Evolutionary conservation across 148 eudicot species (phyloP), one percentile per base, ranked within the genome.

Genomic region (Polygonum maritimum): DNA sequence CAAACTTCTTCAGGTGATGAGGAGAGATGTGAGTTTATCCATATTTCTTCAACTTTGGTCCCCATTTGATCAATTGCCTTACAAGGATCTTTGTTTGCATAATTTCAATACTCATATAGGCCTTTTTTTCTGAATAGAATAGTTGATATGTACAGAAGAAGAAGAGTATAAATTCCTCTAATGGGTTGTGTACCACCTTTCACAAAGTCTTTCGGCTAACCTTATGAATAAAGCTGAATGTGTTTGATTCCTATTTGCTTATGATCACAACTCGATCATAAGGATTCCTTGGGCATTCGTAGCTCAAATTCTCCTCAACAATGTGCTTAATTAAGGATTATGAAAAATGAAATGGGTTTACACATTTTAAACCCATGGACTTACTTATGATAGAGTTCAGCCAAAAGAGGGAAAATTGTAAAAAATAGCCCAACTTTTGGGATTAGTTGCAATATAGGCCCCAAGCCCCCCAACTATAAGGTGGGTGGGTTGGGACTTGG

Each of bases 1-100:
- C 71, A 67, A 35, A 6, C 71, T 67, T 67, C 21, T 67, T 67
- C 11, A 67, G 45, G 21, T 67, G 71, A 67, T 67, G 71, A 67
- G 71, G 71, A 67, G 71, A 67, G 71, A 67, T 67, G 19, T 67
- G 71, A 67, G 71, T 38, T 67, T 67, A 67, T 67, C 71, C 45
- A 67, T 26, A 26, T 67, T 35, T 36, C 44, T 67, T 35, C 45
- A 67, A 33, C 21, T 67, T 5, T 38, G 71, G 71, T 36, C 71
- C 71, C 71, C 71, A 22, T 3, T n/a, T 26, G 31, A 26, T 35
- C 71, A 67, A 63, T 67, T 67, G 71, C 36, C 71, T 31, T 39
- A 26, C 10, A 22, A 60, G 35, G 21, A 60, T 22, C 36, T 22
- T 60, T 26, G 26, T 7, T 21, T 26, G 22, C 15, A 11, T 36